phyloP scores from a whole-genome alignment of 352 stramenopile species.

The Pythium periplocum region DNA sequence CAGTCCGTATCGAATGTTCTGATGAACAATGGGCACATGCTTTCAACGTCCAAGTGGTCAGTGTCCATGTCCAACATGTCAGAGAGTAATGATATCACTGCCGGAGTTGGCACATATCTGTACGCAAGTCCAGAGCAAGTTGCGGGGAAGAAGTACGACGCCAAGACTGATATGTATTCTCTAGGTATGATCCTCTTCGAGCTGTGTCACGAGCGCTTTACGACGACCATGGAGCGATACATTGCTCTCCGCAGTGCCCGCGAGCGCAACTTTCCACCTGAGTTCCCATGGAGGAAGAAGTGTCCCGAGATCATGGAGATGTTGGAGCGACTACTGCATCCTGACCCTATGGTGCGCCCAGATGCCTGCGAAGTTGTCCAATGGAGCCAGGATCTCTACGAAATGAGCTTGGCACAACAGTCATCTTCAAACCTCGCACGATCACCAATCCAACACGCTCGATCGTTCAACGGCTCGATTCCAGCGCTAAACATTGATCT shows the following conservation, averaged over 20 bases:
- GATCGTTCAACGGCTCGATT: constrained; percentile 14
- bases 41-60: constrained; percentile 57
- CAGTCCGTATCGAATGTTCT: constrained; percentile 7
- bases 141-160: constrained; percentile 87
- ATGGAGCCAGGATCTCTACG: constrained; percentile 77
- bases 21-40: constrained; percentile 9
- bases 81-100: constrained; percentile 80
- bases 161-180: constrained; percentile 90
- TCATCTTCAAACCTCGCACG: constrained; percentile 13
- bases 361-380: constrained; percentile 61
- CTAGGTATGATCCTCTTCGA: constrained; percentile 91
- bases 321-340: constrained; percentile 51
- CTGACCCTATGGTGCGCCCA: constrained; percentile 45
- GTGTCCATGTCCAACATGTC: constrained; percentile 56
- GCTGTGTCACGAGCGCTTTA: constrained; percentile 85
- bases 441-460: constrained; percentile 13
- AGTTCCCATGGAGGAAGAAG: constrained; percentile 42
- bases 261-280: constrained; percentile 55
- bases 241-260: constrained; percentile 71
- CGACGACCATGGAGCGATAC: constrained; percentile 88
- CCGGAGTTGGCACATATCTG: constrained; percentile 86
- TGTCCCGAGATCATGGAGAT: constrained; percentile 70
- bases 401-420: constrained; percentile 51
- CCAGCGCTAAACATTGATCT: constrained; percentile 8
- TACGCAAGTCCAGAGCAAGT: constrained; percentile 90